Conservation (phyloP, 2,329 filamentous ascomycete species). For the Fusarium succisae region DNA sequence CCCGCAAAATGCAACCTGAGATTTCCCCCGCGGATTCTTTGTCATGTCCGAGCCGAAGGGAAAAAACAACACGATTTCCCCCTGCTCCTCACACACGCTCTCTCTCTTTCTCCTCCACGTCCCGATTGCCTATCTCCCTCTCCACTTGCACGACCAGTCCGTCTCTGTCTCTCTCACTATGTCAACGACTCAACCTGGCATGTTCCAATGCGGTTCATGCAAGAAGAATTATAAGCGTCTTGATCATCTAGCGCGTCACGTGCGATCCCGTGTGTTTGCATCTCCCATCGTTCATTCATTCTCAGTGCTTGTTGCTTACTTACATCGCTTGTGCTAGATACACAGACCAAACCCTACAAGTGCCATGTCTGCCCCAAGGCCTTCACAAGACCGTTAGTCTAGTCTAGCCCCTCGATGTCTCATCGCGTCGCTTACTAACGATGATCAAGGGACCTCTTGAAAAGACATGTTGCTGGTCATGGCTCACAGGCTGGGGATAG, state of each 20-base stretch:
- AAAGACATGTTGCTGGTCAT: constrained; percentile 37
- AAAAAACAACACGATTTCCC: constrained; percentile 9
- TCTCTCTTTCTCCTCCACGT: constrained; percentile 17
- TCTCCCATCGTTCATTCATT: not conserved
- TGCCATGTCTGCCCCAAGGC: constrained; percentile 44
- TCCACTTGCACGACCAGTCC: not conserved
- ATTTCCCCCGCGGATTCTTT: not conserved
- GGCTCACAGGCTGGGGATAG: constrained; percentile 22
- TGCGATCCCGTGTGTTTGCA: constrained; percentile 45
- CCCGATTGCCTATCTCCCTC: constrained; percentile 7
- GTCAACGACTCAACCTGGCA: constrained; percentile 26
- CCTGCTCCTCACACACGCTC: not conserved
- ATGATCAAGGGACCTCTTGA: constrained; percentile 39
- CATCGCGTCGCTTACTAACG: not conserved
- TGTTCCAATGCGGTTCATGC: constrained; percentile 44
- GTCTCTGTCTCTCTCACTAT: not conserved
- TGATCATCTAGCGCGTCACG: constrained; percentile 47
- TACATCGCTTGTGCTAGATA: constrained; percentile 34
- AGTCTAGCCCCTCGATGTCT: too few species aligned
- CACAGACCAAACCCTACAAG: constrained; percentile 45
- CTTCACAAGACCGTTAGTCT: constrained; percentile 44
- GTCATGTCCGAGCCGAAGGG: constrained; percentile 10
- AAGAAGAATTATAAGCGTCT: constrained; percentile 43
- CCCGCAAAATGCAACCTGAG: not conserved
- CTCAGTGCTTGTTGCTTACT: not conserved